phyloP scores from a whole-genome alignment of 2,329 filamentous ascomycete genomes.

The Pseudogymnoascus sp. region DNA sequence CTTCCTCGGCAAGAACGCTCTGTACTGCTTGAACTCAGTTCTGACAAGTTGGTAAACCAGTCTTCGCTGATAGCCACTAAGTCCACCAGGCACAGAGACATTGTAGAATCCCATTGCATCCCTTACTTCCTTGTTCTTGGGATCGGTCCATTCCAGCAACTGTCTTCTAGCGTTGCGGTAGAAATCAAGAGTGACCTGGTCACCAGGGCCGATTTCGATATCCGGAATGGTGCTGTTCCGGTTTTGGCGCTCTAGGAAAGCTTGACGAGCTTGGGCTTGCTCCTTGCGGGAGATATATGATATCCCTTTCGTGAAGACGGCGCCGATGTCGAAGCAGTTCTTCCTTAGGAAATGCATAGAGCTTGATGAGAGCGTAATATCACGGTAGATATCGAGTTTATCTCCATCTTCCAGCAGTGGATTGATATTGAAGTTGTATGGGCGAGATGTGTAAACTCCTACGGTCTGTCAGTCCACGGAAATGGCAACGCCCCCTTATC shows the following conservation, averaged over 20 bases:
- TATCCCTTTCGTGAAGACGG: constrained; percentile 48
- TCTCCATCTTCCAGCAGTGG: constrained; percentile 42
- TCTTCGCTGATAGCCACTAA: constrained; percentile 55
- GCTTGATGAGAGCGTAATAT: constrained; percentile 38
- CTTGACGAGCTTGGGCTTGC: constrained; percentile 37
- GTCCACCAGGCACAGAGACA: constrained; percentile 32
- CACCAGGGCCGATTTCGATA: constrained; percentile 20
- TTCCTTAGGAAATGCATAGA: constrained; percentile 53
- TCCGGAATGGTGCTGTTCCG: constrained; percentile 21
- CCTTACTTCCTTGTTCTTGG: constrained; percentile 10
- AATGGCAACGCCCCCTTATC: constrained; percentile 4
- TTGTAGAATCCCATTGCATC: constrained; percentile 35
- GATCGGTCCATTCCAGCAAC: not conserved
- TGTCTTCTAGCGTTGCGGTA: constrained; percentile 18
- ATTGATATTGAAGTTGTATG: constrained; percentile 57
- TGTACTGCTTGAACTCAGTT: constrained; percentile 43
- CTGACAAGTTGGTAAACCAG: constrained; percentile 60
- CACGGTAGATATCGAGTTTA: constrained; percentile 50
- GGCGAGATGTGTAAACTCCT: constrained; percentile 48
- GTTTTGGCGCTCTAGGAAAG: constrained; percentile 24
- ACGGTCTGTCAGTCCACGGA: constrained; percentile 11
- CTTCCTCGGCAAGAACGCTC: constrained; percentile 18
- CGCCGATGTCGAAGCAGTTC: constrained; percentile 50
- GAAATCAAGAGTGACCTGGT: constrained; percentile 21
- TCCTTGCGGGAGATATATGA: constrained; percentile 56